Evolutionary conservation across 176 grass and related monocot species (phyloP).

Genomic region (Poa annua): DNA sequence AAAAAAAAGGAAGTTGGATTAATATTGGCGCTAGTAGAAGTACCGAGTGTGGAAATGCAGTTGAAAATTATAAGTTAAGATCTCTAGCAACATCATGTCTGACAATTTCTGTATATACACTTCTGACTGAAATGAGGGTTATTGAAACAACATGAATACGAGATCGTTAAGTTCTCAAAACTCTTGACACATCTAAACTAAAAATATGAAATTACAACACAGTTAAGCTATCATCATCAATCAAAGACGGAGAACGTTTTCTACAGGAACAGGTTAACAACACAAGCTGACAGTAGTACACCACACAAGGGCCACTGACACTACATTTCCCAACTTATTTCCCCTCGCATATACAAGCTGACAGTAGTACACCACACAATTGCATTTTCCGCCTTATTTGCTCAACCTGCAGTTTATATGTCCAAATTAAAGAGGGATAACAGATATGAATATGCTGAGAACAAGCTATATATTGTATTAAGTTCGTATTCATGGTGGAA

Average conservation of each 20-base stretch:
- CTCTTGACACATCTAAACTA: conserved; percentile 22
- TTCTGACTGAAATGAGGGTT: not conserved
- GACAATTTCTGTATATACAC: no score
- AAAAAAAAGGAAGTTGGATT: no score
- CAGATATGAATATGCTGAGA: not conserved
- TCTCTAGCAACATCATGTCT: no score
- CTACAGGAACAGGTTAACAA: conserved; percentile 38
- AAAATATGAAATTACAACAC: conserved; percentile 36
- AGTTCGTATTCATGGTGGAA: not conserved
- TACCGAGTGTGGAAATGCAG: no score
- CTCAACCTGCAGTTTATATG: conserved; percentile 57
- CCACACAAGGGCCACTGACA: conserved; percentile 26
- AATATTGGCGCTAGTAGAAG: no score
- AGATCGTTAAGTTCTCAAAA: no score
- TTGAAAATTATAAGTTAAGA: no score
- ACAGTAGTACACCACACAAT: no score
- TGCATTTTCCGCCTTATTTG: conserved; percentile 62
- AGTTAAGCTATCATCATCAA: conserved; percentile 44
- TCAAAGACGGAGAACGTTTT: conserved; percentile 27
- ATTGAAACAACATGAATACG: not conserved
- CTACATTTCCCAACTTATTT: conserved; percentile 24
- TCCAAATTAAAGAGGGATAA: conserved; percentile 4
- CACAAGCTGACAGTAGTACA: conserved; percentile 23
- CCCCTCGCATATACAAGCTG: not conserved
- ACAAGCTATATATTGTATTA: conserved; percentile 9